Conservation (phyloP, 768 basidiomycete genomes). For the Pulveroboletus frians region DNA sequence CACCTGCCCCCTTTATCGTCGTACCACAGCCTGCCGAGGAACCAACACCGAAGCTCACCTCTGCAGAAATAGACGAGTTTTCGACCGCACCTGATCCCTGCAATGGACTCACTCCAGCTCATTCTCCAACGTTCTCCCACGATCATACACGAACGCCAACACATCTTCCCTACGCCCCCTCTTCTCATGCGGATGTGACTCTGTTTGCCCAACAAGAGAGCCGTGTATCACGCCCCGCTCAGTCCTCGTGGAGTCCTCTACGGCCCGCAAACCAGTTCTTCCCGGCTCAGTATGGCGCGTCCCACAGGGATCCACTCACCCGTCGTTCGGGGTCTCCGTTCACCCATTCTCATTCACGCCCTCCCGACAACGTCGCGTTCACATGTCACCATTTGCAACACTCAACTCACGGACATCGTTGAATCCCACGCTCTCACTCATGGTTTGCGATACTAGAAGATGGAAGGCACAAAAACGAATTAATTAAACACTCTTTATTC, state of each 20-base stretch:
- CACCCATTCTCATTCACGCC: slow-evolving; percentile 1
- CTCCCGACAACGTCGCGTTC: slow-evolving; percentile 11
- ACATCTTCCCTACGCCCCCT: slow-evolving; percentile 26
- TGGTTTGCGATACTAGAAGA: not conserved
- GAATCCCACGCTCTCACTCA: slow-evolving; percentile 1
- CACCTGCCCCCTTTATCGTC: not conserved
- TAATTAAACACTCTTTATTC: slow-evolving; percentile 17
- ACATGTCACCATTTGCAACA: slow-evolving; percentile 11
- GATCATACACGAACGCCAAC: not conserved
- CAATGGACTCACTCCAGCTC: slow-evolving; percentile 5
- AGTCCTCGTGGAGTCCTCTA: slow-evolving; percentile 19
- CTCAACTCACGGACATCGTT: slow-evolving; percentile 8
- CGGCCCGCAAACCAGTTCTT: slow-evolving; percentile 26
- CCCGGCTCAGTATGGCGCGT: slow-evolving; percentile 1
- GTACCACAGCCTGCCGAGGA: slow-evolving; percentile 21
- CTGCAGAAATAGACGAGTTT: slow-evolving; percentile 18
- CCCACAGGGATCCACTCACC: slow-evolving; percentile 10
- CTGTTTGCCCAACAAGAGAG: slow-evolving; percentile 36
- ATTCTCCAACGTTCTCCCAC: slow-evolving; percentile 3
- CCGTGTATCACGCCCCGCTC: slow-evolving; percentile 29
- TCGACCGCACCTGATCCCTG: slow-evolving; percentile 5
- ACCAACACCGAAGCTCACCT: slow-evolving; percentile 26
- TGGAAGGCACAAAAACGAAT: slow-evolving; percentile 4
- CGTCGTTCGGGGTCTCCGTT: slow-evolving; percentile 6
- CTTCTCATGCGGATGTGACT: slow-evolving; percentile 35